Evolutionary conservation across 176 grass and related monocot species (phyloP), one percentile per base, ranked within the genome.

Genomic region (Zizania latifolia): DNA sequence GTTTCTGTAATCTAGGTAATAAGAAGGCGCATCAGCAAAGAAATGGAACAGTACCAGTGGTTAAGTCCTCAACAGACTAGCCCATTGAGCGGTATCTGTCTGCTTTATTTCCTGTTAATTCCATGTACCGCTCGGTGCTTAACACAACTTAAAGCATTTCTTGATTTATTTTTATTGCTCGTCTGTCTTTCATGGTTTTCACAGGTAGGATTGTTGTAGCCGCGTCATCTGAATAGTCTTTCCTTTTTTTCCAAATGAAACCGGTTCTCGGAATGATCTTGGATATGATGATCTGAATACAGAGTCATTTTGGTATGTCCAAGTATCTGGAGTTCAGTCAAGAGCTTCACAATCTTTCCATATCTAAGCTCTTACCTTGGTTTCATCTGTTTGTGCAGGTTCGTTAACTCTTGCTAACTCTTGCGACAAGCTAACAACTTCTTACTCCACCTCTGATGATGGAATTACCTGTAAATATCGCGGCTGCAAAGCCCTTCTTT

Each of bases 261-360:
- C 54, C 70, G n/a, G 0, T 76, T 51, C 31, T 53, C 29, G 16
- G 41, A 68, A 76, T 62, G 51, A 50, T 57, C 69, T 68, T 34
- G 13, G 55, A 70, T 68, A 32, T 10, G 33, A 62, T 13, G 2
- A 38, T 60, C 62, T 11, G 0, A 54, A 35, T 76, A 34, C 55
- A 21, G 62, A 55, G 28, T 86, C 56, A 44, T 81, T 86, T 76
- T 63, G 84, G 78, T 81, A 81, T 81, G 84, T 66, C 69, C 13
- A 62, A 7, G 32, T 40, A 4, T 63, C 21, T 6, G 0, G 10
- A 86, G 4, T 32, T 62, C 1, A 60, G 17, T 10, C 17, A 3
- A 29, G 16, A 24, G 24, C n/a, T 37, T 29, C n/a, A 21, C 68
- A 27, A 2, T 28, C 7, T n/a, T 2, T 44, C 8, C 45, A 15